Base-by-base conservation (phyloP, 192 early-diverging fungal genomes). In the Piromyces sp. region DNA sequence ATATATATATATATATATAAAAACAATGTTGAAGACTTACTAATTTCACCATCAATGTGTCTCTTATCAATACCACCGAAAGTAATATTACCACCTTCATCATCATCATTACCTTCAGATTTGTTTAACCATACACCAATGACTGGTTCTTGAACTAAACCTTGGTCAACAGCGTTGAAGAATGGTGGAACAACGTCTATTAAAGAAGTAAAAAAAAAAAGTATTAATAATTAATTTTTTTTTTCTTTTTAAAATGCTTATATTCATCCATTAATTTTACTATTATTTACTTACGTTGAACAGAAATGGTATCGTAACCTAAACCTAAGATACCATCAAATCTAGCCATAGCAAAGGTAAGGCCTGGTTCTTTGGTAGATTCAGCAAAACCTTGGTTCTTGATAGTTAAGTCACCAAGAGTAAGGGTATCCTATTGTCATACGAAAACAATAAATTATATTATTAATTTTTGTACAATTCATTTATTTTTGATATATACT, bases 271-370 rank as follows among this genome's bases (percentile, higher is more conserved):
- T n/a, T n/a, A n/a, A n/a, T n/a, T n/a, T n/a, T n/a, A n/a, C n/a
- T n/a, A n/a, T n/a, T n/a, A n/a, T n/a, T n/a, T n/a, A 80, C 30
- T 29, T 30, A 38, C 58, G 82, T 36, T 36, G 30, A 36, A 80
- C 31, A 80, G 38, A 36, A 80, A 80, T 36, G 80, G 88, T 92
- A 82, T 95, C 93, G 83, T 95, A 94, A n/a, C 89, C 96, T 22
- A 98, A 87, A 16, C 96, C 97, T 80, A 98, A 90, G 85, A 99
- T 99, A 28, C 97, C 97, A 85, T 99, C 97, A 83, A 98, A 99
- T n/a, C 92, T 87, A 29, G 95, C 96, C 83, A 96, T 93, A 2
- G 93, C 94, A 90, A 98, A 99, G 2, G 96, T 92, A 51, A 98
- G 89, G 0, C 97, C 97, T 13, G 98, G 98, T 84, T 98, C 96